A percentile compares a stretch with the other conserved stretches of the same genome.
These are phyloP conservation scores for Cryomyces antarcticus DNA, from an alignment of 495 filamentous ascomycete genomes.

Conservation along the genomic window DNA sequence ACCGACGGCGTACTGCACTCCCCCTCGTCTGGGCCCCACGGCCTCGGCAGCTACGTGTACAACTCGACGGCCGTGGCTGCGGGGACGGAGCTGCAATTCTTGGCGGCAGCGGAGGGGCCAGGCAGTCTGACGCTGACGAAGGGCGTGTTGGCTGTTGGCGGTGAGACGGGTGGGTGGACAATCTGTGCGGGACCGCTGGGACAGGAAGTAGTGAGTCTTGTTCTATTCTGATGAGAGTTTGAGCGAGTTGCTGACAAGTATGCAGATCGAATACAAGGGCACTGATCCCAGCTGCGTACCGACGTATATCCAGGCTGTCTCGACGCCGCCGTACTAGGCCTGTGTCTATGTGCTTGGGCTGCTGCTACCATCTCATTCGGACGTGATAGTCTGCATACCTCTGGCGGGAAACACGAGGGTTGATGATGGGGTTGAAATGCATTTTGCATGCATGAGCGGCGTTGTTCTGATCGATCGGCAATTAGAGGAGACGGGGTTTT, in stretches of 20 bases:
- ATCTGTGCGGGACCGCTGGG: slow-evolving; percentile 10
- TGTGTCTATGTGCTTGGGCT: too few relatives aligned
- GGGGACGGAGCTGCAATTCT: slow-evolving; percentile 7
- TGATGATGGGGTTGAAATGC: too few relatives aligned
- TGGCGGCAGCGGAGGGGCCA: slow-evolving; percentile 1
- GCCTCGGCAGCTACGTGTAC: slow-evolving; percentile 6
- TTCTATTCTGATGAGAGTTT: not conserved
- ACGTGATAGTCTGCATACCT: too few relatives aligned
- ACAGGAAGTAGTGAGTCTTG: slow-evolving; percentile 5
- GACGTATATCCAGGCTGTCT: slow-evolving; percentile 14
- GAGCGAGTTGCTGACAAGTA: not conserved
- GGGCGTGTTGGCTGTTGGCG: slow-evolving; percentile 13
- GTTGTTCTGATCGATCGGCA: too few relatives aligned
- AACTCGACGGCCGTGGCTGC: slow-evolving; percentile 8
- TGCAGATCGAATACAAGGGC: slow-evolving; percentile 11
- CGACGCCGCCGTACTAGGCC: slow-evolving; percentile 10
- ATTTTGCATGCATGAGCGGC: too few relatives aligned
- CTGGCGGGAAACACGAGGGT: too few relatives aligned
- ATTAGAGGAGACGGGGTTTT: too few relatives aligned
- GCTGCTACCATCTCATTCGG: too few relatives aligned
- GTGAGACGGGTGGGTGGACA: slow-evolving; percentile 11
- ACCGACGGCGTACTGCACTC: slow-evolving; percentile 9
- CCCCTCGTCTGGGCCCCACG: slow-evolving; percentile 4
- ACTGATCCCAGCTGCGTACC: slow-evolving; percentile 5
- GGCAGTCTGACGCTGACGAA: slow-evolving; percentile 10